Percentiles rank a stretch among this genome's conserved stretches.
These are phyloP conservation scores for Trichoderma sp. DNA, from an alignment of 2,329 filamentous ascomycete genomes.

Conservation along the genomic window DNA sequence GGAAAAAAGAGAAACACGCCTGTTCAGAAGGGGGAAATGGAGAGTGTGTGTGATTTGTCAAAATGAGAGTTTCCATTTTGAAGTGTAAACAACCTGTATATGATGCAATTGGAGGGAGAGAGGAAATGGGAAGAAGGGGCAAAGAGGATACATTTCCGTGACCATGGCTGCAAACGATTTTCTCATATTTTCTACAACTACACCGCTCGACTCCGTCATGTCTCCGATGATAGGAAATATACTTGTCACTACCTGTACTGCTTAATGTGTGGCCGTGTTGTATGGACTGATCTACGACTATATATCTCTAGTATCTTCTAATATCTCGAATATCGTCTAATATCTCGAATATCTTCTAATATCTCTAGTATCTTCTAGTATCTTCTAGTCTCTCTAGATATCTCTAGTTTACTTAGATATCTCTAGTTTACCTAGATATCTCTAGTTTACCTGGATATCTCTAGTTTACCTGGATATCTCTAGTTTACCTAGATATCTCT, in stretches of 20 bases:
- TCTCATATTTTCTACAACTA: slow-evolving; percentile 16
- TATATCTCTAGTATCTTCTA: neutral
- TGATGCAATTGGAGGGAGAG: neutral
- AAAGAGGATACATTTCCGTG: neutral
- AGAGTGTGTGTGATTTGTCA: neutral
- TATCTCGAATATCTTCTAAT: too few species aligned
- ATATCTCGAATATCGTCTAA: too few species aligned
- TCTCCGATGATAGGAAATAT: slow-evolving; percentile 16
- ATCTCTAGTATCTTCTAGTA: too few species aligned
- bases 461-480: too few species aligned
- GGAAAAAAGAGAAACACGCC: neutral
- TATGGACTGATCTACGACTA: neutral
- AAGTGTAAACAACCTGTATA: slow-evolving; percentile 23
- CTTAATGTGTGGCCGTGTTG: neutral
- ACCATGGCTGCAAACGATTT: slow-evolving; percentile 8
- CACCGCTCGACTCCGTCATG: slow-evolving; percentile 23
- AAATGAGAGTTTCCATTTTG: slow-evolving; percentile 8
- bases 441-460: too few species aligned
- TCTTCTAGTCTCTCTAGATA: too few species aligned
- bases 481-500: too few species aligned
- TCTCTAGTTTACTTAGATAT: too few species aligned
- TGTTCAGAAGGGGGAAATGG: neutral
- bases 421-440: too few species aligned
- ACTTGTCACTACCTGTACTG: neutral
- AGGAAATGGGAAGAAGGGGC: neutral